Evolutionary conservation across 768 basidiomycete genomes (phyloP), one percentile per base, ranked within the genome.

Genomic region (Auriscalpium orientale): DNA sequence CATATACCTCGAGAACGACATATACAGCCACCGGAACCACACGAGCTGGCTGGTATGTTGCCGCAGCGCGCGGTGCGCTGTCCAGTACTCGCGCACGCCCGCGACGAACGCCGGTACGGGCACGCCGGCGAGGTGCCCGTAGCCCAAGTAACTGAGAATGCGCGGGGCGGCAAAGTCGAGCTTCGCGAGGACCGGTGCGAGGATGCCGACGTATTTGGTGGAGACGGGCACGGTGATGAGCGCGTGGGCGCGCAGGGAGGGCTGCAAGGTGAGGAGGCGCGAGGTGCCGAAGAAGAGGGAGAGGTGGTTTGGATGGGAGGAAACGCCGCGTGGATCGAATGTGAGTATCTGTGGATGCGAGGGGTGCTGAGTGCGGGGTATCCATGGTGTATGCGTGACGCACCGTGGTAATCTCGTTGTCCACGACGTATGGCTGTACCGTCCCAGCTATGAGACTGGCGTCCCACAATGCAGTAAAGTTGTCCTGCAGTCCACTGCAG

Each of bases 21-120:
- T 75, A 65, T 93, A 89, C 55, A 94, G 71, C 81, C 87, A 91
- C 44, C 94, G 80, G 73, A 92, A 95, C 93, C 93, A 95, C 45
- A 83, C 81, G 56, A 91, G 71, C 73, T 97, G 94, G 57, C 83
- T 84, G 53, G 71, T 58, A 62, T 97, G 94, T 56, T 76, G 71
- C 58, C 71, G 69, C 84, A 94, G 92, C 7, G 93, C 91, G 28
- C 70, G 64, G 12, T 88, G 65, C 3, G 86, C 81, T 21, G 66
- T 74, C 51, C 70, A 46, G 62, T 89, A 94, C 46, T 78, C 80
- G 22, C 58, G 55, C 37, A 80, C 66, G 34, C 83, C 80, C 7
- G 86, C 80, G 5, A 87, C 73, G 59, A 87, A 83, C 5, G 81
- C 72, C 0, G 74, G 72, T 62, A 69, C 64, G 9, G 55, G 36